phyloP scores from a whole-genome alignment of 257 asterid species.

The Capsicum baccatum region DNA sequence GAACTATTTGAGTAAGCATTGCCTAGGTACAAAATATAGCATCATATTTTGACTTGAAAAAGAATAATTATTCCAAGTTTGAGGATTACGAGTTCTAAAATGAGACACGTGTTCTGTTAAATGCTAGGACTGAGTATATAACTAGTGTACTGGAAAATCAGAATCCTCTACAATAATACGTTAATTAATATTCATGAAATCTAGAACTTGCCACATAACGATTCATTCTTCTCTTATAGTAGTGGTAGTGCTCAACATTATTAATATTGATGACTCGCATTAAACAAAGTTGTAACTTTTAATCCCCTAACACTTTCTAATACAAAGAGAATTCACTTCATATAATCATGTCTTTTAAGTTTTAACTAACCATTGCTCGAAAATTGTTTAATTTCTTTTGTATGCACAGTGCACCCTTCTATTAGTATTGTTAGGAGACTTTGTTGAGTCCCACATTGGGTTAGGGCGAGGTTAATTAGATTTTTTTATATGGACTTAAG shows the following conservation, averaged over 20 bases:
- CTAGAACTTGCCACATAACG: neutral
- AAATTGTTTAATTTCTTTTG: too few species aligned
- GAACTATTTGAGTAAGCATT: constrained; percentile 1
- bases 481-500: too few species aligned
- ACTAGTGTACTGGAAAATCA: neutral
- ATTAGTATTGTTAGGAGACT: too few species aligned
- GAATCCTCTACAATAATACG: neutral
- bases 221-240: neutral
- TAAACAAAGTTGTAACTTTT: neutral
- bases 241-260: neutral
- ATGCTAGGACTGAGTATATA: neutral
- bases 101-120: constrained; percentile 4
- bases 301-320: neutral
- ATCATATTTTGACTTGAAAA: neutral
- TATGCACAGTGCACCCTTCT: too few species aligned
- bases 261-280: neutral
- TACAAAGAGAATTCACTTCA: neutral
- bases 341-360: neutral
- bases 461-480: too few species aligned
- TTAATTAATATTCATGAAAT: constrained; percentile 12
- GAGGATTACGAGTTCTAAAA: neutral
- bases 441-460: too few species aligned
- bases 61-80: neutral
- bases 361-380: neutral
- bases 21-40: neutral